phyloP scores from a whole-genome alignment of 2,329 filamentous ascomycete species.

The Incumbomyces delicatus region DNA sequence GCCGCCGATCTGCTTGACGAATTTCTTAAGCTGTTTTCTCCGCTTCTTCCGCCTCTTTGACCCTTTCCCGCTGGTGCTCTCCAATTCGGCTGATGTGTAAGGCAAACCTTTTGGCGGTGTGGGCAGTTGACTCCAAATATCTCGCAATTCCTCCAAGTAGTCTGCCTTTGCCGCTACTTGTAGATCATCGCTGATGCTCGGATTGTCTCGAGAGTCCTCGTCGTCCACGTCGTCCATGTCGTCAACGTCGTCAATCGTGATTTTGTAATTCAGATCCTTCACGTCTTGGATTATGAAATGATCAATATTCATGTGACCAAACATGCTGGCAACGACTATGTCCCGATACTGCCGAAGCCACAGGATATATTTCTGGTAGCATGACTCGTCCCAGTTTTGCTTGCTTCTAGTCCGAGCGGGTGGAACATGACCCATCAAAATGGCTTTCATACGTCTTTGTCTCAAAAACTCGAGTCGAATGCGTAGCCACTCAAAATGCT shows the following conservation, averaged over 20 bases:
- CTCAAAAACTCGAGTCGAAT: constrained; percentile 79
- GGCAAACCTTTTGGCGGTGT: constrained; percentile 33
- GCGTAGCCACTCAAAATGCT: constrained; percentile 92
- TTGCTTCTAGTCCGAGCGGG: constrained; percentile 80
- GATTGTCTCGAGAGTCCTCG: not conserved
- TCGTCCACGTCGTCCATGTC: constrained; percentile 29
- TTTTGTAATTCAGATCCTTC: constrained; percentile 52
- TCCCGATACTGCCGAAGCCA: constrained; percentile 89
- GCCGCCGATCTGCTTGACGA: constrained; percentile 62
- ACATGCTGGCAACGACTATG: constrained; percentile 68
- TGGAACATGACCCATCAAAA: constrained; percentile 87
- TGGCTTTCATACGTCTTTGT: constrained; percentile 79
- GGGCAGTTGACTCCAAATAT: constrained; percentile 69
- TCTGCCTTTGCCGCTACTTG: constrained; percentile 58
- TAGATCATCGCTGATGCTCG: constrained; percentile 39
- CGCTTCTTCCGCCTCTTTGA: constrained; percentile 33
- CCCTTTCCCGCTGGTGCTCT: constrained; percentile 9
- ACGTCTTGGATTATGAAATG: constrained; percentile 91
- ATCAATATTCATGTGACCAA: constrained; percentile 97
- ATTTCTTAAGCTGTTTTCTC: constrained; percentile 48
- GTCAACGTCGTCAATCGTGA: constrained; percentile 30
- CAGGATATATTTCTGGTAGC: constrained; percentile 94
- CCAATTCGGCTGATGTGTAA: constrained; percentile 12
- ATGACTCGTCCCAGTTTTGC: constrained; percentile 87
- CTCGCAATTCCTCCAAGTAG: constrained; percentile 69